phyloP scores from a whole-genome alignment of 169 alveolate genomes.

The Cryptosporidium parvum region DNA sequence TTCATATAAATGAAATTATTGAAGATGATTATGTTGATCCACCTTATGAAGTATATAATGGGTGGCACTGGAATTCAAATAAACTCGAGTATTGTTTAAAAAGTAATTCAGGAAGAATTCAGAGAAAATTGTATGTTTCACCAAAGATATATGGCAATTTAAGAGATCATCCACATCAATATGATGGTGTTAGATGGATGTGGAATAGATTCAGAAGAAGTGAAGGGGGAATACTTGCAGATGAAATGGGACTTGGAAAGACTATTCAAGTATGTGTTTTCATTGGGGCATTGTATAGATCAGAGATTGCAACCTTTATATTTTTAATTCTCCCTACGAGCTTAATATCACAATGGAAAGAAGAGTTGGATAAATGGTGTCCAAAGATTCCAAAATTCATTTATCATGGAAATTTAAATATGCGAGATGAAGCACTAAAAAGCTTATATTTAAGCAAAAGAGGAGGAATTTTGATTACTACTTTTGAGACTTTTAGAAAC shows the following conservation, averaged over 20 bases:
- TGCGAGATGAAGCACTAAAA: constrained; percentile 1
- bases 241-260: constrained; percentile 89
- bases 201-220: constrained; percentile 78
- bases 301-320: constrained; percentile 80
- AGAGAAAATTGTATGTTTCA: constrained; percentile 37
- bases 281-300: constrained; percentile 75
- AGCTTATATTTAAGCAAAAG: constrained; percentile 4
- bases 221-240: constrained; percentile 86
- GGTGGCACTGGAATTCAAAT: constrained; percentile 61
- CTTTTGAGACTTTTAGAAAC: constrained; percentile 61
- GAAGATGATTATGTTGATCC: background rate
- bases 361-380: constrained; percentile 82
- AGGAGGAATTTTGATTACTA: constrained; percentile 60
- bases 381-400: constrained; percentile 57
- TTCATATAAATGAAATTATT: background rate
- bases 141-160: constrained; percentile 42
- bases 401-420: constrained; percentile 35
- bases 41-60: constrained; percentile 9
- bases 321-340: constrained; percentile 82
- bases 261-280: constrained; percentile 81
- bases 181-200: constrained; percentile 85
- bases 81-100: constrained; percentile 29
- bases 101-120: constrained; percentile 58
- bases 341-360: constrained; percentile 81
- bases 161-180: constrained; percentile 77